Evolutionary conservation across 768 basidiomycete species (phyloP).

Genomic region (Tremella mesenterica): DNA sequence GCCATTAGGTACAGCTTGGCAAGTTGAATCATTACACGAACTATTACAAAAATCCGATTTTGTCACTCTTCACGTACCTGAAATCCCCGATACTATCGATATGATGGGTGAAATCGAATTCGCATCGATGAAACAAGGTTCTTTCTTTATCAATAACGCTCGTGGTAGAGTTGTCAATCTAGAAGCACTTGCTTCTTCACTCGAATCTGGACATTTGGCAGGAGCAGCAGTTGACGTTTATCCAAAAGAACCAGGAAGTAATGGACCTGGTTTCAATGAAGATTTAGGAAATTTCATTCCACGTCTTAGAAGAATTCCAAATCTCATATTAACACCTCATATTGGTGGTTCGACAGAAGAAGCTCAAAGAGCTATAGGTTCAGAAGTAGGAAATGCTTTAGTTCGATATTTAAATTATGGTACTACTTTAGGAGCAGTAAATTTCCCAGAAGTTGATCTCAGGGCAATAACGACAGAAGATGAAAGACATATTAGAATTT

Average conservation of each 20-base stretch:
- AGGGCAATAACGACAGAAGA: constrained; percentile 82
- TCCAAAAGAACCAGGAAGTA: constrained; percentile 84
- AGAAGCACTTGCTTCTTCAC: constrained; percentile 69
- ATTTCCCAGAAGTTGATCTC: constrained; percentile 97
- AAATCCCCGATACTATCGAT: constrained; percentile 88
- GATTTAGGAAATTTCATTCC: constrained; percentile 76
- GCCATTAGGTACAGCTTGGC: constrained; percentile 89
- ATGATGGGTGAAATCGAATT: constrained; percentile 76
- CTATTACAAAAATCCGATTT: constrained; percentile 80
- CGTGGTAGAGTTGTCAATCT: constrained; percentile 94
- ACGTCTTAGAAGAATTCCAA: constrained; percentile 64
- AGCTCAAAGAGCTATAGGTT: constrained; percentile 93
- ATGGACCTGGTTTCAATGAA: constrained; percentile 80
- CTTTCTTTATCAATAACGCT: constrained; percentile 96
- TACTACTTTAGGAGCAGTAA: constrained; percentile 83
- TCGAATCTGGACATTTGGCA: constrained; percentile 79
- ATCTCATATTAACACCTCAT: constrained; percentile 94
- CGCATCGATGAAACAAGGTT: constrained; percentile 82
- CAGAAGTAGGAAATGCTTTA: constrained; percentile 79
- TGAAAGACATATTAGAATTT: constrained; percentile 71
- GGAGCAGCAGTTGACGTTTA: constrained; percentile 91
- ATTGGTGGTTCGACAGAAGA: constrained; percentile 99
- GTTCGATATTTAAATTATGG: constrained; percentile 86
- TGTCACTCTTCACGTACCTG: constrained; percentile 91
- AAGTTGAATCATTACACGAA: constrained; percentile 67